Evolutionary conservation across 306 rosid species (phyloP), one percentile per base, ranked within the genome.

Genomic region (Cucumis sativus): DNA sequence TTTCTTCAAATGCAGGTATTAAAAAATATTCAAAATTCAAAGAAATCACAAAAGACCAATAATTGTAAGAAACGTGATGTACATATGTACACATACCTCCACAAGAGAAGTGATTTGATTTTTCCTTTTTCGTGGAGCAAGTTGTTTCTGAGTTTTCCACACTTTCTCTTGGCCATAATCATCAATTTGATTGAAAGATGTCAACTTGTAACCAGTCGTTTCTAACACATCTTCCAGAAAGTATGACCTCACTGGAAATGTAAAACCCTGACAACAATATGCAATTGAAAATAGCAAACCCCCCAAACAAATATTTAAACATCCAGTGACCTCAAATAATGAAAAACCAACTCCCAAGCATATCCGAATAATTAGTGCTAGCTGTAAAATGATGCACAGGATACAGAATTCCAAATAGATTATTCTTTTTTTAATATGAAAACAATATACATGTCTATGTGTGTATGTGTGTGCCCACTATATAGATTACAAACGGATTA

Each of bases 121-220:
- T 92, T 94, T 94, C 84, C 93, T 88, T 85, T 91, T 93, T 21
- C 96, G 90, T 13, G 98, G 94, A 43, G 70, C 87, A 51, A 93
- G 82, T 81, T 93, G 98, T 88, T 82, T 93, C 82, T 93, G 97
- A 64, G 92, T 93, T 87, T 93, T 94, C 98, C 98, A 94, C 90
- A 91, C 0, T 85, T 94, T 94, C 33, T 94, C 98, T 88, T 91
- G 98, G 87, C 98, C 98, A 80, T 94, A 94, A 86, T 94, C 97
- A 88, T 94, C 98, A 82, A 94, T 80, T 89, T 94, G 98, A 86
- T 94, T 94, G 88, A 90, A 87, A 43, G 94, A 84, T 64, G 85
- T 65, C 89, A 94, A 81, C 80, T 94, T 94, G 82, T 94, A 94
- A 40, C 98, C 98, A 60, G 94, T 91, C 78, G 83, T 79, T 86